Base-by-base conservation (phyloP, 2,329 filamentous ascomycete species). In the Arthrobotrys entomopaga region DNA sequence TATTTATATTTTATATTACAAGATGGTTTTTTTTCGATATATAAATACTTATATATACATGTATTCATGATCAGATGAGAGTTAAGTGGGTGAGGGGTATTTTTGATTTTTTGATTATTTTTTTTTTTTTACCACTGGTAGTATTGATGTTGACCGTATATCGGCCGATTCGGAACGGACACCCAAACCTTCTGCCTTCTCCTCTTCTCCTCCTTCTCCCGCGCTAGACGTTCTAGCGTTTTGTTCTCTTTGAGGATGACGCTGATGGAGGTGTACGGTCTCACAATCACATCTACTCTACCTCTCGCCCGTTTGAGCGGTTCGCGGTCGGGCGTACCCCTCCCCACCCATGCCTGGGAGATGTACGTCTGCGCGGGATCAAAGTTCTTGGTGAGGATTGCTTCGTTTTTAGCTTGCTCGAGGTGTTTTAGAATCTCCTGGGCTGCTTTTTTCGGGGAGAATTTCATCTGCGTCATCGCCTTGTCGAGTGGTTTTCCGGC, bases 401-500 rank as follows among this genome's bases (percentile, higher is more conserved):
- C 95, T 79, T 90, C 84, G 80, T 97, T 91, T 69, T 90, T 87
- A 0, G 94, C 93, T 79, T 91, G 86, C 80, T 95, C 88, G 16
- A 99, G 84, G 80, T 95, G 91, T 80, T 88, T 89, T 78, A 87
- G 84, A 26, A 98, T 88, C 79, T 97, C 92, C 77, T 87, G 85
- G 5, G 94, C 91, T 76, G 90, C 91, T 84, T 93, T 94, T 87
- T 99, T 99, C 85, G 92, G 92, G 81, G 90, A 94, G 84, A 94
- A 98, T 65, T 90, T 88, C 92, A 99, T 97, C 85, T 99, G 95
- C 64, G 91, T 83, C 77, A 98, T 91, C 13, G 95, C 95, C 40
- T 99, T 93, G 69, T 96, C 92, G 75, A 99, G 85, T n/a, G 90
- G 89, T 86, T 97, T 98, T 77, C 95, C 95, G 1, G 89, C 86